phyloP scores from a whole-genome alignment of 345 rosid species.

The Salix viminalis region DNA sequence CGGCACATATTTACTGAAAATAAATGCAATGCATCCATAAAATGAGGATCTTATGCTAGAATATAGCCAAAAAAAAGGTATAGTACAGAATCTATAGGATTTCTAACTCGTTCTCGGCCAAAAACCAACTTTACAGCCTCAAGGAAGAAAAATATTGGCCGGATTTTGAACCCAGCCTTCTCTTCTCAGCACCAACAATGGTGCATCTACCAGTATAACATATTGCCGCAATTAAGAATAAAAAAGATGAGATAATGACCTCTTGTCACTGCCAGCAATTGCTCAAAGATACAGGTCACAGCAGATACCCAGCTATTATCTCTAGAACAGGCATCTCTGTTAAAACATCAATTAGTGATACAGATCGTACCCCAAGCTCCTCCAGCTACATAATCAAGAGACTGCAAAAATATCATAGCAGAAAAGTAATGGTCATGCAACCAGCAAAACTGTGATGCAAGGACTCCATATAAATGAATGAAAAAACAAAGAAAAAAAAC shows the following conservation, averaged over 20 bases:
- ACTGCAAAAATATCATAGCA: slow-evolving; percentile 27
- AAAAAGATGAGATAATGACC: neutral
- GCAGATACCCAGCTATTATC: slow-evolving; percentile 5
- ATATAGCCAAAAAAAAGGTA: slow-evolving; percentile 9
- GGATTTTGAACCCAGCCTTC: slow-evolving; percentile 15
- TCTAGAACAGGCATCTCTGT: slow-evolving; percentile 12
- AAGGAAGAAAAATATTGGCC: slow-evolving; percentile 11
- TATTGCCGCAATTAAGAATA: neutral
- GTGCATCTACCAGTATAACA: neutral
- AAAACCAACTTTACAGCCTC: slow-evolving; percentile 17
- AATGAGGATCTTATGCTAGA: slow-evolving; percentile 18
- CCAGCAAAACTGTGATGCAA: neutral
- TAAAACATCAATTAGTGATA: slow-evolving; percentile 13
- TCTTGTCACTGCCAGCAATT: slow-evolving; percentile 16
- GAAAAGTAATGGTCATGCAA: neutral
- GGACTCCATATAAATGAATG: too few relatives aligned
- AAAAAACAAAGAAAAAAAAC: neutral
- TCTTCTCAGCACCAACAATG: slow-evolving; percentile 17
- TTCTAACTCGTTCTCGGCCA: slow-evolving; percentile 16
- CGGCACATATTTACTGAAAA: slow-evolving; percentile 1
- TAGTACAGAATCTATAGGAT: slow-evolving; percentile 25
- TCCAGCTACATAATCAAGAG: slow-evolving; percentile 5
- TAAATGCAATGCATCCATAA: slow-evolving; percentile 17
- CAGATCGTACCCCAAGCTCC: slow-evolving; percentile 22
- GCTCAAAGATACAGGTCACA: slow-evolving; percentile 9